Evolutionary conservation across 495 filamentous ascomycete genomes (phyloP), one percentile per base, ranked within the genome.

Genomic region (Annulohypoxylon moriforme): DNA sequence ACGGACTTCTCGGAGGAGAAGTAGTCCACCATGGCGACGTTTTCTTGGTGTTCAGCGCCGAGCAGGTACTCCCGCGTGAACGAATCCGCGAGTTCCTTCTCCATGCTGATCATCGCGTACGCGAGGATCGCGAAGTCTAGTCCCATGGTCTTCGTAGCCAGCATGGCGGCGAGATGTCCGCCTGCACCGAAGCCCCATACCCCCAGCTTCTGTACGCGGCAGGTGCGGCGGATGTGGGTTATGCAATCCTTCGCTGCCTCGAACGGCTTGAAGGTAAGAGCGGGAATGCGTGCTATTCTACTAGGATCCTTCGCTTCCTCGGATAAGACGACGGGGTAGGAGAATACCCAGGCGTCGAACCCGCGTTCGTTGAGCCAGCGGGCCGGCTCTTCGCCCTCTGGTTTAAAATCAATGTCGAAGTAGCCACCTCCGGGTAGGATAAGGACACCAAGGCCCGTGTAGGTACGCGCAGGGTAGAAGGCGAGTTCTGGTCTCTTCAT

Each of bases 141-240:
- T 11, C 25, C 53, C 1, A 1, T 11, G 40, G 57, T 25, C n/a
- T 57, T 44, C 40, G 65, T 73, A 11, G 60, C 70, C 0, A 60
- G 69, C 29, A 73, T 46, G 2, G 70, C 65, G 11, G 70, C 70
- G 1, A 73, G 47, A 11, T 73, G 70, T 3, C 65, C 70, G 13
- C 70, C 70, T 1, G 70, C 65, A 3, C 58, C 58, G 16, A 68
- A 73, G 4, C 70, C 70, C 70, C 70, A 69, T 46, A 73, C 34
- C 3, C 70, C 70, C 20, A 73, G 47, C 2, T n/a, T 55, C 24
- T 64, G 60, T 5, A 69, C 60, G 7, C 60, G 58, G 2, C 34
- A 36, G 59, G 24, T n/a, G 1, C 6, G 46, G 27, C 58, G 65
- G 52, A 73, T 69, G 7, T 42, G 50, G 22, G 49, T 11, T 46